Evolutionary conservation across 164 flowering plant species (phyloP), one percentile per base, ranked within the genome.

Genomic region (Umbilicus rupestris): DNA sequence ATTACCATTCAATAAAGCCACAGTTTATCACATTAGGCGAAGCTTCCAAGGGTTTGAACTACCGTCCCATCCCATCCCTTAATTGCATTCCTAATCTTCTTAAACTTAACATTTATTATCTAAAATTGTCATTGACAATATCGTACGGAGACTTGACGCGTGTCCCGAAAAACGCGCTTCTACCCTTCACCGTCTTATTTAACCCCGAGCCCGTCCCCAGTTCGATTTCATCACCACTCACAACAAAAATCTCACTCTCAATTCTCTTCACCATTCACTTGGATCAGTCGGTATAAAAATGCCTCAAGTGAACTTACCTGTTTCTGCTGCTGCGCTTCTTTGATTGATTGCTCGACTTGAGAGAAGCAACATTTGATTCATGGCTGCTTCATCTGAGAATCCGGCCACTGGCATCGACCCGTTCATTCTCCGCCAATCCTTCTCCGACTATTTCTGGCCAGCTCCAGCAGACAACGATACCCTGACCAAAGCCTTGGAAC

Each of bases 371-470:
- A n/a, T n/a, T n/a, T n/a, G n/a, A 22, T 35, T 39, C 7, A 57
- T 39, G 30, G 79, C 81, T 84, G 80, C 92, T 1, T 84, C 89
- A 2, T 79, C 90, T 0, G 85, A 88, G 24, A 81, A 85, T 68
- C 20, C 84, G 26, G 90, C 84, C 7, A 5, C 76, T 80, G 2
- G 84, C 86, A 88, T 0, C 60, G 17, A 79, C 79, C 73, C 80
- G 84, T 0, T 66, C 52, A 5, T 29, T 62, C 8, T 29, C 80
- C 0, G 0, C 79, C 20, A 77, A 81, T 10, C 66, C 73, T 2
- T 94, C 87, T 42, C 73, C 83, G 0, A 87, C 93, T 95, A 12
- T 82, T 20, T 66, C 86, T 5, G 96, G 88, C 0, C 68, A 80
- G 42, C 80, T 75, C 67, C 64, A 84, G 7, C 86, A 16, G 95